Conservation (phyloP, 1,139 yeast genomes). For the Lipomyces yarrowii region DNA sequence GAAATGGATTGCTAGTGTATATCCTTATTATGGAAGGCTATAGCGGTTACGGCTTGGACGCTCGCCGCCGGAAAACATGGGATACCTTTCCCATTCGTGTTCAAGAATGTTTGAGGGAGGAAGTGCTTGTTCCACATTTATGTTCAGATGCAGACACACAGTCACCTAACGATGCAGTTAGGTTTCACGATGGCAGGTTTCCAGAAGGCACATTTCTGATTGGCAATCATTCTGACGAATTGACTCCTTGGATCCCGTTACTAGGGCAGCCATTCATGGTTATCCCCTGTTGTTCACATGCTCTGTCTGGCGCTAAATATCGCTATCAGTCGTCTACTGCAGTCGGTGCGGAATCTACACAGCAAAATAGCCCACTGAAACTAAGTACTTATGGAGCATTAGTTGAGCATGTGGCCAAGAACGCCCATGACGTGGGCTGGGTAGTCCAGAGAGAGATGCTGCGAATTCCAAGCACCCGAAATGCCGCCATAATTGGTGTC, state of each 20-base stretch:
- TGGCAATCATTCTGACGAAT: conserved; percentile 94
- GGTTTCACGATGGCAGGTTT: conserved; percentile 55
- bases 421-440: conserved; percentile 79
- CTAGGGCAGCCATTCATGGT: conserved; percentile 85
- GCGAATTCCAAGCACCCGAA: conserved; percentile 92
- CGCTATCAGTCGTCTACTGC: conserved; percentile 55
- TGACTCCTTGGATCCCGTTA: conserved; percentile 94
- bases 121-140: conserved; percentile 75
- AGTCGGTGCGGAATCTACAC: conserved; percentile 9
- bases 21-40: conserved; percentile 79
- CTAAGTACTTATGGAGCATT: conserved; percentile 32
- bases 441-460: conserved; percentile 79
- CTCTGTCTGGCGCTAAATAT: conserved; percentile 71
- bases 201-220: conserved; percentile 75
- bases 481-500: conserved; percentile 83
- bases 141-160: conserved; percentile 15
- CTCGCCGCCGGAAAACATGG: conserved; percentile 91
- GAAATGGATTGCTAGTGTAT: conserved; percentile 85
- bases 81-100: conserved; percentile 63
- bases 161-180: background rate
- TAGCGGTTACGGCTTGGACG: conserved; percentile 84
- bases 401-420: conserved; percentile 57
- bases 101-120: conserved; percentile 63
- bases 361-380: conserved; percentile 6
- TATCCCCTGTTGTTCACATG: conserved; percentile 94